Conservation (phyloP, 1,284 basidiomycete species). For the Neonothopanus nambi region DNA sequence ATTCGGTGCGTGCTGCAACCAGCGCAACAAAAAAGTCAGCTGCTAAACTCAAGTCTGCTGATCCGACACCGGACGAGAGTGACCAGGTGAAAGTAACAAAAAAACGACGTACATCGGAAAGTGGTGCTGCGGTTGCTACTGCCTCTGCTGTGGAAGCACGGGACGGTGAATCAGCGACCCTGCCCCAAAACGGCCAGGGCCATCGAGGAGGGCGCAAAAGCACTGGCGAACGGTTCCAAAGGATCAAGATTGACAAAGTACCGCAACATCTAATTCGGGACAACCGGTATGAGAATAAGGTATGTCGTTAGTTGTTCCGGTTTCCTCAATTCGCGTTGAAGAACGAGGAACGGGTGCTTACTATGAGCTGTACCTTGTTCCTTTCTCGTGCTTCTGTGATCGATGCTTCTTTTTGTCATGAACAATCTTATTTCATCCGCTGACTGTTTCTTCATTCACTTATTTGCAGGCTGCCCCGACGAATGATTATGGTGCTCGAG, state of each 20-base stretch:
- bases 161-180: not conserved
- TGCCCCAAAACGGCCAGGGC: constrained; percentile 29
- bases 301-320: constrained; percentile 30
- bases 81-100: constrained; percentile 42
- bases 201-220: constrained; percentile 40
- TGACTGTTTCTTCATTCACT: constrained; percentile 9
- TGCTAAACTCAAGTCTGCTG: not conserved
- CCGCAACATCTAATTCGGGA: constrained; percentile 66
- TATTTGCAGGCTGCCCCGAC: constrained; percentile 53
- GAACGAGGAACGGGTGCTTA: too few species aligned
- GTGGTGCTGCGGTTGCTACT: constrained; percentile 51
- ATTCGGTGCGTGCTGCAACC: constrained; percentile 9
- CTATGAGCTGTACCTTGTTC: too few species aligned
- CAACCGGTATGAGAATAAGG: constrained; percentile 85
- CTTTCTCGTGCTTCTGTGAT: too few species aligned
- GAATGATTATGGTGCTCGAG: constrained; percentile 88
- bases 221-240: constrained; percentile 71
- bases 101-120: constrained; percentile 56
- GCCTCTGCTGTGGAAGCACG: constrained; percentile 31
- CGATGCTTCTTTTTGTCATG: not conserved
- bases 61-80: constrained; percentile 7
- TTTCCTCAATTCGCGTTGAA: too few species aligned
- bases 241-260: constrained; percentile 76
- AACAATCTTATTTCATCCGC: too few species aligned
- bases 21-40: constrained; percentile 6